Evolutionary conservation across 2,329 filamentous ascomycete genomes (phyloP), one percentile per base, ranked within the genome.

Genomic region (Coniochaeta sp.): DNA sequence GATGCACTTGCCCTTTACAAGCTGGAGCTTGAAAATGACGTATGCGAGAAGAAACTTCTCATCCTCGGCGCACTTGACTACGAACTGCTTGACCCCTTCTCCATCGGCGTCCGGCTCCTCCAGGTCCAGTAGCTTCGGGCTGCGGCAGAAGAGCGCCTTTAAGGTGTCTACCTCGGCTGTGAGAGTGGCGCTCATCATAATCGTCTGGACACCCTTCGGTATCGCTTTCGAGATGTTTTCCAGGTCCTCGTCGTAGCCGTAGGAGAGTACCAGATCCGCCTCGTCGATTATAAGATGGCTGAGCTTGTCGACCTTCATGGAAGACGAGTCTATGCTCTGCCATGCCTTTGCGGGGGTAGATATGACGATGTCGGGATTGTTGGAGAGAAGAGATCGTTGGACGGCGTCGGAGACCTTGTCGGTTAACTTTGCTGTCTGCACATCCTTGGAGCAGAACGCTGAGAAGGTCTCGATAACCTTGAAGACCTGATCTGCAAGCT

Each of bases 21-120:
- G 79, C 72, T 95, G 90, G 14, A 98, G 82, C 77, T 96, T 96
- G 79, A 97, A 96, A 70, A 98, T 93, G 62, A 96, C 89, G 69
- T 96, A 98, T 19, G 89, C 86, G 50, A 99, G 77, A 40, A 99
- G 77, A 69, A 98, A 99, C 71, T 99, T 99, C 69, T 98, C 95
- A 65, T 98, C 93, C 75, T 99, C 95, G n/a, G 85, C 91, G 66
- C 92, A 89, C 82, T 88, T 91, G 65, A 97, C 89, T 32, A 93
- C 86, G 69, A 92, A 96, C 75, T 98, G 95, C 59, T 87, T 90
- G 30, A 98, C 82, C 4, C 86, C 88, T 63, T 89, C 85, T 22
- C 87, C 86, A 65, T 91, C 88, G 24, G 88, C 87, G 65, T 96
- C 90, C 57, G 88, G 83, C 65, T 96, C 91, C 64, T 95, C 89